Conservation (phyloP, 306 rosid species). For the Prunus mongolica region DNA sequence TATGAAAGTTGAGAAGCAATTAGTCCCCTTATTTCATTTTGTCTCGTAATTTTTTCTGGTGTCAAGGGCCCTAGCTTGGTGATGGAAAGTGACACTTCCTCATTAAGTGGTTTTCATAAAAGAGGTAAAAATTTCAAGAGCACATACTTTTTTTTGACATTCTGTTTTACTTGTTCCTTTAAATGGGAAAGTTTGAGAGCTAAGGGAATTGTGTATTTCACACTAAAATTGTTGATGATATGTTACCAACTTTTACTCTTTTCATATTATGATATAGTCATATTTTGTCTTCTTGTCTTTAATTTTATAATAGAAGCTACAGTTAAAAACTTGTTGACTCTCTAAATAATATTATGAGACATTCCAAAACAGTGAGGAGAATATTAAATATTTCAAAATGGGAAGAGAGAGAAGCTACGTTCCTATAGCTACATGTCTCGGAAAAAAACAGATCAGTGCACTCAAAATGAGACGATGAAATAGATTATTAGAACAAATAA, state of each 20-base stretch:
- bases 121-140: conserved; percentile 2
- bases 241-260: not conserved
- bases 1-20: not conserved
- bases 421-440: not conserved
- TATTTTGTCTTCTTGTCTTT: not conserved
- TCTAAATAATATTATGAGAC: not conserved
- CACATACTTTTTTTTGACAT: not conserved
- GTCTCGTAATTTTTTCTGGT: not conserved
- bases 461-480: not conserved
- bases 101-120: not conserved
- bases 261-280: not conserved
- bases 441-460: conserved; percentile 10
- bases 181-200: not conserved
- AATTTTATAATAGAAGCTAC: not conserved
- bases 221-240: not conserved
- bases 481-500: not conserved
- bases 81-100: conserved; percentile 5
- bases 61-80: not conserved
- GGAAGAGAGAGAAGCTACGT: not conserved
- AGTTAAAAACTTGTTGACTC: not conserved
- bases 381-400: not conserved
- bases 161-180: not conserved
- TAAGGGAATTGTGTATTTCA: not conserved
- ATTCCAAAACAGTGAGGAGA: not conserved
- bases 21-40: not conserved